Conservation (phyloP, 345 rosid genomes). For the Raphanus sativus region DNA sequence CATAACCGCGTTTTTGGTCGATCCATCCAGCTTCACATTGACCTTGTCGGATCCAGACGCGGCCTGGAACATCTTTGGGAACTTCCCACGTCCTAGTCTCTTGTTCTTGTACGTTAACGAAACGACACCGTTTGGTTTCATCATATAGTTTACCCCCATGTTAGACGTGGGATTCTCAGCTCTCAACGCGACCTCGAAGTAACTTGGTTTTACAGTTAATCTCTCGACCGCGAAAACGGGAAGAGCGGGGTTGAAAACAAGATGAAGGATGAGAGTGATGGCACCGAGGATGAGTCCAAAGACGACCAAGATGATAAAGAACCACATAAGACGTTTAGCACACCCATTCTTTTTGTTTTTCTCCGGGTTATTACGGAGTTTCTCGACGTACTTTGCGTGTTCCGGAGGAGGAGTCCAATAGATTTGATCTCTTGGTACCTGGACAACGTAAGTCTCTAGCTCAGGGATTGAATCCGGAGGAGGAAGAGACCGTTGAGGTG, state of each 20-base stretch:
- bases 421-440: conserved; percentile 67
- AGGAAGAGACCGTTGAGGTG: conserved; percentile 22
- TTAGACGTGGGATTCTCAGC: conserved; percentile 44
- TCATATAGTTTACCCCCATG: conserved; percentile 36
- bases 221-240: conserved; percentile 18
- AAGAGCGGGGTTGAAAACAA: conserved; percentile 22
- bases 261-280: background rate
- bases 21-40: conserved; percentile 10
- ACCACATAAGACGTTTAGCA: conserved; percentile 28
- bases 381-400: conserved; percentile 50
- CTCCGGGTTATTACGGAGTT: conserved; percentile 33
- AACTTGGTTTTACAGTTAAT: background rate
- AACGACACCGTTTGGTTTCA: conserved; percentile 14
- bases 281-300: conserved; percentile 28
- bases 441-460: conserved; percentile 52
- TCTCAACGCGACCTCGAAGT: conserved; percentile 31
- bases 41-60: conserved; percentile 23
- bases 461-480: conserved; percentile 16
- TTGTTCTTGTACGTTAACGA: conserved; percentile 41
- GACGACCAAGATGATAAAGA: conserved; percentile 23
- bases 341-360: conserved; percentile 2
- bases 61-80: conserved; percentile 36
- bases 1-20: background rate
- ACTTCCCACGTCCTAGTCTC: conserved; percentile 44
- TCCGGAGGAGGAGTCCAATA: conserved; percentile 63